These are phyloP conservation scores for Orobanche coerulescens DNA, from an alignment of 257 asterid genomes.

Conservation along the genomic window DNA sequence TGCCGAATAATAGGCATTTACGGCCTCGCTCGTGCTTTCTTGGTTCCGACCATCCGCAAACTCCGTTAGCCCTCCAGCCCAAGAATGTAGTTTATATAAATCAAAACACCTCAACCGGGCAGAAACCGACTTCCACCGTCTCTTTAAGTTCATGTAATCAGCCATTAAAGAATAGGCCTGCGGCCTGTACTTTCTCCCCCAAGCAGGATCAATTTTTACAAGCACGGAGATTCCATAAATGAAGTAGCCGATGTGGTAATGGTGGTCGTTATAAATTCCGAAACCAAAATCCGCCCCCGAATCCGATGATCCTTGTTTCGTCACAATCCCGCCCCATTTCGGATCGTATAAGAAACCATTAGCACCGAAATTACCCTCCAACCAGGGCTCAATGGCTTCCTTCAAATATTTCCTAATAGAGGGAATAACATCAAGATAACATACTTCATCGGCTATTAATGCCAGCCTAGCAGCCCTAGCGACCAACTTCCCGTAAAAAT, in stretches of 20 bases:
- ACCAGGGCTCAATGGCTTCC: slow-evolving; percentile 89
- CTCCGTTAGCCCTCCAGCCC: slow-evolving; percentile 95
- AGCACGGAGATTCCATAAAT: slow-evolving; percentile 78
- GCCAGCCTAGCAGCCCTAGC: slow-evolving; percentile 98
- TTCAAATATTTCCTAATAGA: slow-evolving; percentile 57
- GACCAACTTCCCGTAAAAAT: slow-evolving; percentile 71
- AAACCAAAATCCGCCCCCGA: slow-evolving; percentile 90
- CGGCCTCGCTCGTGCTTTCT: slow-evolving; percentile 92
- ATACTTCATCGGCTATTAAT: slow-evolving; percentile 82
- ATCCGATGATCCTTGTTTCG: slow-evolving; percentile 67
- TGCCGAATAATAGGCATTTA: slow-evolving; percentile 88
- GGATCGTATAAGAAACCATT: slow-evolving; percentile 77
- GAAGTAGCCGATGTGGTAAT: slow-evolving; percentile 81
- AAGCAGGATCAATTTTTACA: slow-evolving; percentile 73
- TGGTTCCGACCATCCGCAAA: slow-evolving; percentile 91
- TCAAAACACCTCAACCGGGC: slow-evolving; percentile 81
- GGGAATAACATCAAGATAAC: slow-evolving; percentile 55
- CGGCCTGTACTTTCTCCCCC: slow-evolving; percentile 78
- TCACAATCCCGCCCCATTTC: slow-evolving; percentile 91
- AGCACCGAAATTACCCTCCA: slow-evolving; percentile 62
- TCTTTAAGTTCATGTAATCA: slow-evolving; percentile 71
- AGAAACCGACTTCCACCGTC: slow-evolving; percentile 39
- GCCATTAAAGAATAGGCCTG: slow-evolving; percentile 82
- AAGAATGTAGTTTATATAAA: slow-evolving; percentile 77
- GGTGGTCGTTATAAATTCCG: slow-evolving; percentile 85